These are phyloP conservation scores for Hymenoscyphus occultus DNA, from an alignment of 2,329 filamentous ascomycete genomes.

Conservation along the genomic window DNA sequence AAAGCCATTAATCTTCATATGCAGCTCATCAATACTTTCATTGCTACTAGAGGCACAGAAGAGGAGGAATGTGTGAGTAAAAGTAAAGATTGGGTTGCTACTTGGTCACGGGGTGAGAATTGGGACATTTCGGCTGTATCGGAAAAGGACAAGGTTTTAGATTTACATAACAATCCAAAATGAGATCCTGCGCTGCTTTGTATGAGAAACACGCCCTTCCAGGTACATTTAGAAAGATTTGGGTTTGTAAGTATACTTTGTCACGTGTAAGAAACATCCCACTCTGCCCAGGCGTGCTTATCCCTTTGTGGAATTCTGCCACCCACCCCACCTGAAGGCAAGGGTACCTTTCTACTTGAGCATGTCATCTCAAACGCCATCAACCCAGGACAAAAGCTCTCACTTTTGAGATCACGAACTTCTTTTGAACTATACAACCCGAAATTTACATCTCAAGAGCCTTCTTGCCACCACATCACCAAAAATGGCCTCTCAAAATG, in stretches of 20 bases:
- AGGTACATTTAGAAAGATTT: neutral
- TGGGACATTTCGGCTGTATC: neutral
- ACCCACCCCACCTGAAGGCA: neutral
- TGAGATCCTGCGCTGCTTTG: neutral
- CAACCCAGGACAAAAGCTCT: neutral
- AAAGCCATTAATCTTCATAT: conserved; percentile 65
- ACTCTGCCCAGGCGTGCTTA: neutral
- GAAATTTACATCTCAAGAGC: neutral
- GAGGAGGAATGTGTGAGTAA: conserved; percentile 17
- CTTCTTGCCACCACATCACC: neutral
- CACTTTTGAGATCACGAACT: neutral
- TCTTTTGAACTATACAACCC: neutral
- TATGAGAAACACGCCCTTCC: neutral
- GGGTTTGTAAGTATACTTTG: neutral
- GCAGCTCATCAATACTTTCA: conserved; percentile 58
- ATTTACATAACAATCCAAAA: neutral
- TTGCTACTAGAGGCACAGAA: conserved; percentile 38
- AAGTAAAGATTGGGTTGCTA: conserved; percentile 1
- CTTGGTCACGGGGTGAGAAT: neutral
- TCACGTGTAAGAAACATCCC: neutral
- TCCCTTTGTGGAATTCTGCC: conserved; percentile 3
- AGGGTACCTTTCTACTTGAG: neutral
- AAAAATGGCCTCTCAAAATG: conserved; percentile 24
- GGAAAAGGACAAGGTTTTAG: neutral
- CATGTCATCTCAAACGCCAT: neutral